Percentiles rank a stretch among this genome's conserved stretches.
Evolutionary conservation across 2,329 filamentous ascomycete species (phyloP).

Genomic region (Nothophaeocryptopus gaeumannii): DNA sequence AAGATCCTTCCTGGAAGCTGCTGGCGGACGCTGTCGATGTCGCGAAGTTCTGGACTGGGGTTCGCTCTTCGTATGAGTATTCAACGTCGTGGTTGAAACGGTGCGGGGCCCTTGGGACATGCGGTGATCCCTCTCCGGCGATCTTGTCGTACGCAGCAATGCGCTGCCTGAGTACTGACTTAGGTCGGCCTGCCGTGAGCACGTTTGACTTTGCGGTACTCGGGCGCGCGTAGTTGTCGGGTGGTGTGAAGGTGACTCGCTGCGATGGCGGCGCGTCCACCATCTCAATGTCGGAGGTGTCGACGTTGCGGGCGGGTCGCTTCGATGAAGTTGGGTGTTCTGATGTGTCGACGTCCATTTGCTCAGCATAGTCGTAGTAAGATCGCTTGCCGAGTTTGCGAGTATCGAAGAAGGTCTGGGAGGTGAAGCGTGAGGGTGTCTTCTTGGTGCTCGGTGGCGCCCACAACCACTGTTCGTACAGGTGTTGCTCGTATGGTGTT

Average conservation of each 20-base stretch:
- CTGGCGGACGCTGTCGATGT: slow-evolving; percentile 1
- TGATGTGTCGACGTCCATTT: slow-evolving; percentile 4
- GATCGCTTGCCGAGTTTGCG: neutral
- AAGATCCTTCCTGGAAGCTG: neutral
- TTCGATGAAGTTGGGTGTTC: neutral
- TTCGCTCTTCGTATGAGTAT: neutral
- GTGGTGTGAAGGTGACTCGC: slow-evolving; percentile 8
- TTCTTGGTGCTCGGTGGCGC: neutral
- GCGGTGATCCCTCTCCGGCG: neutral
- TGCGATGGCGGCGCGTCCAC: slow-evolving; percentile 4
- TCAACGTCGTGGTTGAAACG: slow-evolving; percentile 10
- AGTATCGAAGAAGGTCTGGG: slow-evolving; percentile 2
- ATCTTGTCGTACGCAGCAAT: slow-evolving; percentile 12
- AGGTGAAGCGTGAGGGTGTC: slow-evolving; percentile 4
- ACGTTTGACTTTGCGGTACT: neutral
- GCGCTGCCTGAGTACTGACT: slow-evolving; percentile 6
- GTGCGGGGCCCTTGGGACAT: slow-evolving; percentile 7
- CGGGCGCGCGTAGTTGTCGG: slow-evolving; percentile 5
- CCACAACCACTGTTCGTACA: slow-evolving; percentile 1
- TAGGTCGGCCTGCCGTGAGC: neutral
- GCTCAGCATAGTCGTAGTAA: slow-evolving; percentile 2
- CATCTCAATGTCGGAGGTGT: slow-evolving; percentile 5
- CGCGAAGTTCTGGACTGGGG: neutral
- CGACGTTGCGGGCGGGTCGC: neutral
- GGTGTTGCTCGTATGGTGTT: no score